Evolutionary conservation across 768 basidiomycete species (phyloP), one percentile per base, ranked within the genome.

Genomic region (Calocybe indica): DNA sequence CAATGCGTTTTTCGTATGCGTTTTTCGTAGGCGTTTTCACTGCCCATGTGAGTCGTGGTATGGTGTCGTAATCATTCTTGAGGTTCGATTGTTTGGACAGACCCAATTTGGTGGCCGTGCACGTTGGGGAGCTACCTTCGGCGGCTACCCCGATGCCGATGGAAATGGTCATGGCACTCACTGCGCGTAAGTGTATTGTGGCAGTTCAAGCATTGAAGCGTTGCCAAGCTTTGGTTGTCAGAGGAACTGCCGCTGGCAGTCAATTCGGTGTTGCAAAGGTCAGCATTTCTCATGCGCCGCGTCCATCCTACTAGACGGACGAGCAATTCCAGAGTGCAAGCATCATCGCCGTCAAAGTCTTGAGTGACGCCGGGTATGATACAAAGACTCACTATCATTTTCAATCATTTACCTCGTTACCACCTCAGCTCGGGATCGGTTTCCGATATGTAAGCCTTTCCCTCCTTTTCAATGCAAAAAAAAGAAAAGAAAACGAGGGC

Each of bases 121-220:
- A 12, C 52, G 46, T 12, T 72, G 68, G 67, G 74, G 72, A 7
- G 55, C 59, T 1, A 67, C 62, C 31, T 70, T 72, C 45, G 65
- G 65, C 10, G 59, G 51, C 38, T 55, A 61, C 47, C 33, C 51
- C 49, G 50, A 55, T 36, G 57, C 58, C 35, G 72, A 74, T 53
- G 68, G 65, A n/a, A 57, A 69, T 52, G 72, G 71, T 12, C 72
- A 74, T 48, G 73, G 72, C 14, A 72, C 73, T 33, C 71, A 71
- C 53, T 54, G 43, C 52, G 64, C 69, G 64, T 68, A 50, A 47
- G 66, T 56, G 2, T 5, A 9, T 6, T 32, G 8, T 35, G 14
- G 28, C 31, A 31, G 12, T 4, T 22, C 32, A 37, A 3, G 9
- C 12, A 7, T 37, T 13, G 35, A 5, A 45, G 35, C 6, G 4